phyloP scores from a whole-genome alignment of 225 moss, liverwort and hornwort genomes.

The Physcomitrellopsis africana region DNA sequence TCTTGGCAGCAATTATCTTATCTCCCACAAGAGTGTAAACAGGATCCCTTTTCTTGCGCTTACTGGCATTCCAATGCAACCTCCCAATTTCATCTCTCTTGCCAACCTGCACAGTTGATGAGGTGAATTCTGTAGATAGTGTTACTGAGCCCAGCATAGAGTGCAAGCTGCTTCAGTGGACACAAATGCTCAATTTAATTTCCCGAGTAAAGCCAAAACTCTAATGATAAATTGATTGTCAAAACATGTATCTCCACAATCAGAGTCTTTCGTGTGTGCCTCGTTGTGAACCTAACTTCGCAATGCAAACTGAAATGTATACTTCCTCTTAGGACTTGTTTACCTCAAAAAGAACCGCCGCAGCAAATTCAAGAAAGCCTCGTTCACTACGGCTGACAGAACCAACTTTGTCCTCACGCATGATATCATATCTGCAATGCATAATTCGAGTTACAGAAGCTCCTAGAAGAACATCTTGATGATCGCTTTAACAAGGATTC shows the following conservation, averaged over 20 bases:
- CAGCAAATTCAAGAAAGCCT: slow-evolving; percentile 86
- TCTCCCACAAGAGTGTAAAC: slow-evolving; percentile 70
- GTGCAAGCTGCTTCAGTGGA: neutral
- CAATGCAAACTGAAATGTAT: neutral
- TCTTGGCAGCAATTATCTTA: slow-evolving; percentile 69
- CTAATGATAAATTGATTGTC: neutral
- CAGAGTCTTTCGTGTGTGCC: neutral
- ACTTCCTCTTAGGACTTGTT: slow-evolving; percentile 14
- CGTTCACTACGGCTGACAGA: slow-evolving; percentile 62
- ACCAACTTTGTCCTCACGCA: slow-evolving; percentile 82
- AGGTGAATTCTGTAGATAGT: slow-evolving; percentile 12
- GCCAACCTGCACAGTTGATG: slow-evolving; percentile 42
- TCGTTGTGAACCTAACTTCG: neutral
- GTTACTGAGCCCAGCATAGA: neutral
- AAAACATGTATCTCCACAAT: slow-evolving; percentile 7
- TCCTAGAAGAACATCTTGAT: slow-evolving; percentile 9
- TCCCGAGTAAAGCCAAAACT: slow-evolving; percentile 6
- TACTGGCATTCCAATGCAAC: slow-evolving; percentile 44
- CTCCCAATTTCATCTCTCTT: slow-evolving; percentile 46
- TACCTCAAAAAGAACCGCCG: slow-evolving; percentile 83
- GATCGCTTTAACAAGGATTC: neutral
- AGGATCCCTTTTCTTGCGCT: slow-evolving; percentile 71
- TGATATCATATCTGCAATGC: slow-evolving; percentile 66
- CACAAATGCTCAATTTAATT: slow-evolving; percentile 15
- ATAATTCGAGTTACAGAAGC: slow-evolving; percentile 3